These are phyloP conservation scores for Cyamopsis tetragonoloba DNA, from an alignment of 306 rosid genomes.

Conservation along the genomic window DNA sequence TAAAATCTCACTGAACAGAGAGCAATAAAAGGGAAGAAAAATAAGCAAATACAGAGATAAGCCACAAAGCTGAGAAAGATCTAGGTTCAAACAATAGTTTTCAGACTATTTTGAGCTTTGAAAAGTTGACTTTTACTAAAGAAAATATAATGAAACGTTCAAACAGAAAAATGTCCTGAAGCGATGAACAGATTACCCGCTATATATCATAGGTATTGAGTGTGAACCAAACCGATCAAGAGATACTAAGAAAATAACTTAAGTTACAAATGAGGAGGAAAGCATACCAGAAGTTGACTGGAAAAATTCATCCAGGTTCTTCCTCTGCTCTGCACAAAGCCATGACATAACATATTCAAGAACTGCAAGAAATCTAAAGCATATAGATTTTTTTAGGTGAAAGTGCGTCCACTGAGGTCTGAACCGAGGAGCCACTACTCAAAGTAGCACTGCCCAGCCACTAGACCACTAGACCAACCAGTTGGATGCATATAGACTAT, in stretches of 20 bases:
- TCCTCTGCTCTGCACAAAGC: slow-evolving; percentile 65
- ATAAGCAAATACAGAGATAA: no score
- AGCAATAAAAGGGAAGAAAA: no score
- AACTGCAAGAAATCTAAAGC: neutral
- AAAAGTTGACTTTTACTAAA: neutral
- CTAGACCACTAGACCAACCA: no score
- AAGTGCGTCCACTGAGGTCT: no score
- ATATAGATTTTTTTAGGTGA: no score
- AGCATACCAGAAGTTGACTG: slow-evolving; percentile 74
- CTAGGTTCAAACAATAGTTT: neutral
- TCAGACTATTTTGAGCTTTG: neutral
- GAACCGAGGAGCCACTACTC: no score
- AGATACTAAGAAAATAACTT: neutral
- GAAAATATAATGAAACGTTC: neutral
- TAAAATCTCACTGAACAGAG: no score
- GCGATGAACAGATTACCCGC: neutral
- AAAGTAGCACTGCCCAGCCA: no score
- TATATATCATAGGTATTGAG: neutral
- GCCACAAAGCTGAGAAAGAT: neutral
- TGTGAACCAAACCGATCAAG: neutral
- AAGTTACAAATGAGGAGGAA: neutral
- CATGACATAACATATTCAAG: slow-evolving; percentile 17
- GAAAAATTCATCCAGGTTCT: slow-evolving; percentile 79
- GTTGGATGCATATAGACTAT: no score
- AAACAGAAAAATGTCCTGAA: neutral